Evolutionary conservation across 2,329 filamentous ascomycete species (phyloP), one percentile per base, ranked within the genome.

Genomic region (Epichloe coenophiala): DNA sequence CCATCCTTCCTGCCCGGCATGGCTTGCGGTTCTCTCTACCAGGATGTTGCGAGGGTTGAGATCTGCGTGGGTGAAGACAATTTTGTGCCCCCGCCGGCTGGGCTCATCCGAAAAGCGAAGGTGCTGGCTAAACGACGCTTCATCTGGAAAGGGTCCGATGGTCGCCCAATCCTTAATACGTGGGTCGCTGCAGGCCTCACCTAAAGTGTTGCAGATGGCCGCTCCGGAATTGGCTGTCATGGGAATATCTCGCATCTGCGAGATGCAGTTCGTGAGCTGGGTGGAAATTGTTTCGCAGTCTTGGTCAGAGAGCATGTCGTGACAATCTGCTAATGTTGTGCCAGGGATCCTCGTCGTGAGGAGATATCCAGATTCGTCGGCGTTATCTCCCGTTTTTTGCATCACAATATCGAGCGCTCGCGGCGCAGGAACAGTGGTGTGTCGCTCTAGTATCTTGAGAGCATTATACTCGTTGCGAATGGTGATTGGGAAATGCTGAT

Each of bases 1-100:
- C 56, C 53, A 57, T 37, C 31, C 27, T 13, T 47, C 27, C 45
- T 52, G 40, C 47, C 53, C 11, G 45, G 38, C 31, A 46, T 46
- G 15, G 45, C 11, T n/a, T 38, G 5, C 12, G 36, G 15, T 38
- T 38, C 36, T 38, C 15, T n/a, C 36, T 38, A 38, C 13, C 15
- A 38, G 4, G 36, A 38, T 38, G 15, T 38, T 38, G 12, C 36
- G 36, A 23, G 36, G 36, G 6, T 38, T 38, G 2, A 38, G 36
- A n/a, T 38, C 36, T 3, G 7, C 36, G 36, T 38, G 36, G 12
- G 36, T 38, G 36, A 38, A 38, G 15, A 38, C 36, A 38, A 38
- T 38, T 5, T 38, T 8, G 36, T 38, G 36, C 36, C 36, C 36
- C 15, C 36, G 36, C 12, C 36, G 36, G 7, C 36, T 38, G 36